Evolutionary conservation across 169 alveolate species (phyloP).

Genomic region (Neospora caninum): DNA sequence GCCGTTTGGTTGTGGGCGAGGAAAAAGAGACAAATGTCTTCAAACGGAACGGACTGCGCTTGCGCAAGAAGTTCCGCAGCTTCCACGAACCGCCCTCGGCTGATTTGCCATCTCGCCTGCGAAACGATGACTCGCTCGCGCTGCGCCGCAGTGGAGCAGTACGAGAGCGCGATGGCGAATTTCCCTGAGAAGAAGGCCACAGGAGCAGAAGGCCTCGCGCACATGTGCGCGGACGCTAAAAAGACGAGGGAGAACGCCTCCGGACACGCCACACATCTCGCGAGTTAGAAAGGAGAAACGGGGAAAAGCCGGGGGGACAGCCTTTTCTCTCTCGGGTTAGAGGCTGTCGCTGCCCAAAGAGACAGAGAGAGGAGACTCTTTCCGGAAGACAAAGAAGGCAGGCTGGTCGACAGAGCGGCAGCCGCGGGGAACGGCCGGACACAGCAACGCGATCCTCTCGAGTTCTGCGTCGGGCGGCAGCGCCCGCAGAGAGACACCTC

Average conservation of each 20-base stretch:
- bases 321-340: no score
- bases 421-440: no score
- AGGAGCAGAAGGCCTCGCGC: neutral
- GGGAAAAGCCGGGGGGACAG: no score
- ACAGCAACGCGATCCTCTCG: no score
- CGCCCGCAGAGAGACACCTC: no score
- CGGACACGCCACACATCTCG: no score
- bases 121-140: slow-evolving; percentile 11
- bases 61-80: slow-evolving; percentile 8
- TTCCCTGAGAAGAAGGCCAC: neutral
- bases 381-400: no score
- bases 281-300: no score
- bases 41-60: neutral
- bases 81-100: neutral
- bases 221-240: neutral
- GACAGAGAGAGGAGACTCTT: no score
- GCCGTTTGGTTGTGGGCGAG: neutral
- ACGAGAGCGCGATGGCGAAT: neutral
- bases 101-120: neutral
- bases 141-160: slow-evolving; percentile 15
- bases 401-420: no score
- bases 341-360: no score
- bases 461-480: no score
- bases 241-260: neutral
- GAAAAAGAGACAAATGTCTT: neutral